phyloP scores from a whole-genome alignment of 2,329 filamentous ascomycete genomes.

The Pyrenochaeta sp. region DNA sequence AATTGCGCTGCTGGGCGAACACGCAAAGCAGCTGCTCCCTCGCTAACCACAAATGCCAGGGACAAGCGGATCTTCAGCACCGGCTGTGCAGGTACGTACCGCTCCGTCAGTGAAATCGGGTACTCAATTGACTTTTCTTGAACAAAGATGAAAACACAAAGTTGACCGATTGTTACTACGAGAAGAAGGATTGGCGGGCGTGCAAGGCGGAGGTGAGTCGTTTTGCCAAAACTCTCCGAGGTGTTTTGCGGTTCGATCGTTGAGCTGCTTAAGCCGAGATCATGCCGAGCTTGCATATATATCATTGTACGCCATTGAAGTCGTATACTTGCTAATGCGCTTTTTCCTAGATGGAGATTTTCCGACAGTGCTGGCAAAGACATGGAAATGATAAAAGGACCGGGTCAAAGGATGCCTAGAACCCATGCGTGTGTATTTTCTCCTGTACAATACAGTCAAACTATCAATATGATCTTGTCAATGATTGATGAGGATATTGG shows the following conservation, averaged over 20 bases:
- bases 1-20: conserved; percentile 10
- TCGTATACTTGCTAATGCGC: background rate
- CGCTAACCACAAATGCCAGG: conserved; percentile 61
- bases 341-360: conserved; percentile 78
- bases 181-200: conserved; percentile 93
- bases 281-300: conserved; percentile 32
- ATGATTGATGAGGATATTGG: too few species aligned
- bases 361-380: conserved; percentile 89
- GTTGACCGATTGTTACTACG: conserved; percentile 94
- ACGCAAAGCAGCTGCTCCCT: background rate
- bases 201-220: conserved; percentile 84
- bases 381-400: conserved; percentile 89
- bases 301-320: conserved; percentile 1
- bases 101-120: background rate
- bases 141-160: conserved; percentile 80
- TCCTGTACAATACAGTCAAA: background rate
- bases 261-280: conserved; percentile 31
- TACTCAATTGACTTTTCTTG: conserved; percentile 3
- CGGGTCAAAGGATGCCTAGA: conserved; percentile 72
- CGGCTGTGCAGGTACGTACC: conserved; percentile 78
- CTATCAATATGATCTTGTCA: too few species aligned
- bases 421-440: background rate
- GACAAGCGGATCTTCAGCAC: conserved; percentile 98
- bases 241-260: conserved; percentile 1
- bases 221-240: conserved; percentile 49